These are phyloP conservation scores for Penicillium argentinense DNA, from an alignment of 495 filamentous ascomycete species.

Conservation along the genomic window DNA sequence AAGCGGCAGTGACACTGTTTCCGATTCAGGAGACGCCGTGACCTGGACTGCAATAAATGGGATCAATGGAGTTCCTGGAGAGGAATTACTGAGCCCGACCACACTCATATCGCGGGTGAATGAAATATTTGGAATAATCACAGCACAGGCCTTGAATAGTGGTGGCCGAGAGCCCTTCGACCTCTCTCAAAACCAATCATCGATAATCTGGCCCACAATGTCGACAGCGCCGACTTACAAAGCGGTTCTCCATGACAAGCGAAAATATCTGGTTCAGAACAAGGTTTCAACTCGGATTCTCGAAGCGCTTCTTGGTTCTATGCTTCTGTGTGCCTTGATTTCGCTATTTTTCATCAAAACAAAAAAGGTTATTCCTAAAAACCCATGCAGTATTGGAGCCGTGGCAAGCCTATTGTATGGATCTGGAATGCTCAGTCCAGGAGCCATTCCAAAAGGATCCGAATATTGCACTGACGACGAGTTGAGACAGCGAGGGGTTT, in stretches of 20 bases:
- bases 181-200: background rate
- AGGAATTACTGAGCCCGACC: background rate
- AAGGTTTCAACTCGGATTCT: conserved; percentile 30
- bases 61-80: background rate
- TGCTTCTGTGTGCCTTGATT: conserved; percentile 17
- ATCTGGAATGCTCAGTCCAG: conserved; percentile 7
- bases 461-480: background rate
- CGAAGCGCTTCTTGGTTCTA: conserved; percentile 26
- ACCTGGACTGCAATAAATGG: background rate
- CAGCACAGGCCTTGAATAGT: background rate
- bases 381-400: conserved; percentile 30
- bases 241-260: conserved; percentile 1
- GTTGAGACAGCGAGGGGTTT: background rate
- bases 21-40: background rate
- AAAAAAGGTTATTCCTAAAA: conserved; percentile 27
- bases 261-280: conserved; percentile 25
- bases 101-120: background rate
- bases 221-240: conserved; percentile 5
- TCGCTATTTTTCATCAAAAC: conserved; percentile 24
- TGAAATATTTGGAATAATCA: background rate
- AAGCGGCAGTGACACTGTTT: too few relatives aligned
- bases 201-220: too few relatives aligned
- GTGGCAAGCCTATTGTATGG: conserved; percentile 30
- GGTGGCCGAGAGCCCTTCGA: background rate
- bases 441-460: background rate